phyloP scores from a whole-genome alignment of 2,329 filamentous ascomycete species.

The Xylaria sp. region DNA sequence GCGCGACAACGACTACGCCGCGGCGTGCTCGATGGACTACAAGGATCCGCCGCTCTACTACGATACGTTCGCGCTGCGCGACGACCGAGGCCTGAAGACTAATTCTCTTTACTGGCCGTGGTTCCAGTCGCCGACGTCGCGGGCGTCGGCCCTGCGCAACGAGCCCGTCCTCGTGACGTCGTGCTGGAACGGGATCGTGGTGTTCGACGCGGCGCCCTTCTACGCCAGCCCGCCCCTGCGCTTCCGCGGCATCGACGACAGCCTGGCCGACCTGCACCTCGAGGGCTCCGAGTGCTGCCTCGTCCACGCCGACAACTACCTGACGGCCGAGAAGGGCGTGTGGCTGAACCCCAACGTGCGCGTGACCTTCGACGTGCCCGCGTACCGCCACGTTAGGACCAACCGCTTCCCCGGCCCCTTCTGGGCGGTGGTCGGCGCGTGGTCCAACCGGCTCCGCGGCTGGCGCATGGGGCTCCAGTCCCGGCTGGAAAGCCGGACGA shows the following conservation, averaged over 20 bases:
- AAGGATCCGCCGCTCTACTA: constrained; percentile 56
- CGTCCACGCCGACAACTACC: constrained; percentile 59
- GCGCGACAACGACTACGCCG: constrained; percentile 57
- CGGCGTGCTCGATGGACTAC: constrained; percentile 64
- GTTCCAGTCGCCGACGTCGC: constrained; percentile 50
- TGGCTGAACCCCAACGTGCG: constrained; percentile 59
- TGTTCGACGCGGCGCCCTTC: constrained; percentile 49
- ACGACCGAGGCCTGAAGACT: constrained; percentile 55
- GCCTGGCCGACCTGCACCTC: constrained; percentile 53
- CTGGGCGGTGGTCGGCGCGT: constrained; percentile 47
- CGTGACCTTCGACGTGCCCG: constrained; percentile 51
- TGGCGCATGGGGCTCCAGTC: constrained; percentile 39
- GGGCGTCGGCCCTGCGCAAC: constrained; percentile 51
- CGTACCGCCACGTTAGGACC: constrained; percentile 41
- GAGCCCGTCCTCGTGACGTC: constrained; percentile 61
- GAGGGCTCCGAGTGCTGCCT: constrained; percentile 67
- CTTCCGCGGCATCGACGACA: constrained; percentile 67
- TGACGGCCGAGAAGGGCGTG: constrained; percentile 48
- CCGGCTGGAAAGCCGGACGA: constrained; percentile 41
- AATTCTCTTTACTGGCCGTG: constrained; percentile 61
- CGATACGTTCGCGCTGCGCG: constrained; percentile 64
- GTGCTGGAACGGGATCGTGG: constrained; percentile 69
- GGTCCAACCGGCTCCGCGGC: constrained; percentile 39
- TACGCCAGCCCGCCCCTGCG: constrained; percentile 48
- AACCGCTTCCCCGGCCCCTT: constrained; percentile 48